Conservation (phyloP, 257 asterid genomes). For the Lycium ferocissimum region DNA sequence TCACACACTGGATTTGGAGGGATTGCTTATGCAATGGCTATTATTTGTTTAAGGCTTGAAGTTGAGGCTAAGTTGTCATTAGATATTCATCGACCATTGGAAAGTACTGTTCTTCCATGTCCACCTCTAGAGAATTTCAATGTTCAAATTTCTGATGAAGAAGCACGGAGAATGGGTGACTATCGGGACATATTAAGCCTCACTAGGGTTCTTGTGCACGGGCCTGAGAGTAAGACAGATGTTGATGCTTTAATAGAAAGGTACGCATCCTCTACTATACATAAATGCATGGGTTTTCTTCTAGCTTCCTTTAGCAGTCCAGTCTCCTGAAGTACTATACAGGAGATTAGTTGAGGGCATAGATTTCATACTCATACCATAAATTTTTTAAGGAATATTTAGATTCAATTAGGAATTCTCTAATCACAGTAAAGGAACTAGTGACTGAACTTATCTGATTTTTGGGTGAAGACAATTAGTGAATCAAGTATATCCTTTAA, state of each 20-base stretch:
- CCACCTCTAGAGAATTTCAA: slow-evolving; percentile 42
- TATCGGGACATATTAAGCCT: slow-evolving; percentile 94
- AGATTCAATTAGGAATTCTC: slow-evolving; percentile 10
- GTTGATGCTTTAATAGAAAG: slow-evolving; percentile 80
- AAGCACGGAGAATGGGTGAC: slow-evolving; percentile 77
- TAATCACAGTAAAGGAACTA: slow-evolving; percentile 1
- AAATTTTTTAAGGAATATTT: neutral
- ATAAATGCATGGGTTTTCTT: slow-evolving; percentile 8
- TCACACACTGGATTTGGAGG: slow-evolving; percentile 99
- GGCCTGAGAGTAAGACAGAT: slow-evolving; percentile 96
- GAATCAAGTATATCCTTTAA: neutral
- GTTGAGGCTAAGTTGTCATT: slow-evolving; percentile 61
- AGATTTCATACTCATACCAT: neutral
- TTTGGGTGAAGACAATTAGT: neutral
- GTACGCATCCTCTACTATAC: slow-evolving; percentile 42
- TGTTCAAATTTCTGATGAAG: slow-evolving; percentile 58
- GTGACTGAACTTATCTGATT: neutral
- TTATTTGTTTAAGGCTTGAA: slow-evolving; percentile 80
- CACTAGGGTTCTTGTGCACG: slow-evolving; percentile 89
- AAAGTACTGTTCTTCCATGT: slow-evolving; percentile 46
- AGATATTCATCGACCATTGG: slow-evolving; percentile 44
- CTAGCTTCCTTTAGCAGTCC: slow-evolving; percentile 21
- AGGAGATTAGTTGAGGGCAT: slow-evolving; percentile 19
- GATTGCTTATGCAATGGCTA: slow-evolving; percentile 97
- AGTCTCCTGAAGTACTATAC: slow-evolving; percentile 5